Conservation (phyloP, 2,329 filamentous ascomycete genomes). For the Tetracladium maxilliforme region DNA sequence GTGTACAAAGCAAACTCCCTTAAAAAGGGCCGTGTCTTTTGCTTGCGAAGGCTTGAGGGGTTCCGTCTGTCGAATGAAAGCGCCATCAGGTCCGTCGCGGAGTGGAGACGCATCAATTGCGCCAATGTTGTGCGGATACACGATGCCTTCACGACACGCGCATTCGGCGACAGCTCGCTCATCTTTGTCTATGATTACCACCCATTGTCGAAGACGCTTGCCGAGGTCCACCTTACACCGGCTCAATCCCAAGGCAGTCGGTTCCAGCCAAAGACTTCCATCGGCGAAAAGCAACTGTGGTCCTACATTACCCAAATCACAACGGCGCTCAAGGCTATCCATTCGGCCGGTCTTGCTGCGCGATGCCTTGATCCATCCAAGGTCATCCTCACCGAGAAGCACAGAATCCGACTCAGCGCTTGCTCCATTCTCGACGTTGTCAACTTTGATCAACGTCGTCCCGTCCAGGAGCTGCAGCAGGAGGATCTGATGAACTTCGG, state of each 20-base stretch:
- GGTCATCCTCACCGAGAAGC: slow-evolving; percentile 79
- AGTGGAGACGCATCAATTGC: slow-evolving; percentile 77
- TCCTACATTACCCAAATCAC: slow-evolving; percentile 84
- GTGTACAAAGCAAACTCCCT: slow-evolving; percentile 86
- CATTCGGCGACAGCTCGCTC: slow-evolving; percentile 87
- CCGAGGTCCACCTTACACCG: slow-evolving; percentile 57
- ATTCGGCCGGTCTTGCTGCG: slow-evolving; percentile 67
- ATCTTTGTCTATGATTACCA: slow-evolving; percentile 92
- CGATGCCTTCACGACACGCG: slow-evolving; percentile 84
- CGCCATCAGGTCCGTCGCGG: slow-evolving; percentile 71
- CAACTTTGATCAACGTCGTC: slow-evolving; percentile 57
- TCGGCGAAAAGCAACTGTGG: slow-evolving; percentile 72
- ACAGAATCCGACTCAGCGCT: slow-evolving; percentile 73
- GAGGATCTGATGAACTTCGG: slow-evolving; percentile 81
- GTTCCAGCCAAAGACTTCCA: slow-evolving; percentile 13
- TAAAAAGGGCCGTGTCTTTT: slow-evolving; percentile 83
- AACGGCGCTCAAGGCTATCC: slow-evolving; percentile 76
- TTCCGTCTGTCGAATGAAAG: slow-evolving; percentile 71
- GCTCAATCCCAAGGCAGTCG: slow-evolving; percentile 15
- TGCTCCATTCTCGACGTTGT: slow-evolving; percentile 86
- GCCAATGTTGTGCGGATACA: slow-evolving; percentile 74
- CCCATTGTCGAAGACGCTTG: slow-evolving; percentile 77
- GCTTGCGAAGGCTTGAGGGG: slow-evolving; percentile 73
- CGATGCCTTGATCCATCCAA: slow-evolving; percentile 79
- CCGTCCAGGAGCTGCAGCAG: slow-evolving; percentile 65